Conservation (phyloP, 176 grass and related monocot species). For the Coix lacrymajobi region DNA sequence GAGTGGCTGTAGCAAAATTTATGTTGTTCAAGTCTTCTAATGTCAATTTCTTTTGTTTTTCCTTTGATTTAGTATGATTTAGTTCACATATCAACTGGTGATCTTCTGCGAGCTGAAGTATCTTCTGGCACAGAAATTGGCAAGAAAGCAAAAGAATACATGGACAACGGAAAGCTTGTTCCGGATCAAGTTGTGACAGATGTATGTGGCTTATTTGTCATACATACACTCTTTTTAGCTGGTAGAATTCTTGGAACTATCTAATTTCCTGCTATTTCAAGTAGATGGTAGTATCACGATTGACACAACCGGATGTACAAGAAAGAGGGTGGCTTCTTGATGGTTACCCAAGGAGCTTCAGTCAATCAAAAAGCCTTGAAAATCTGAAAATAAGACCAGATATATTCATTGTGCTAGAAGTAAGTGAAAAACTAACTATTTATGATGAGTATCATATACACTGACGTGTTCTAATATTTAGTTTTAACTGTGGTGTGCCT, state of each 20-base stretch:
- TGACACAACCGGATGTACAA: constrained; percentile 69
- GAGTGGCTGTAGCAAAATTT: background rate
- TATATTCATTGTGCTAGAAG: constrained; percentile 76
- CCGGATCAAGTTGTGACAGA: constrained; percentile 89
- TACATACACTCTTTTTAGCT: background rate
- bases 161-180: constrained; percentile 87
- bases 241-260: background rate
- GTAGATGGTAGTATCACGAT: constrained; percentile 77
- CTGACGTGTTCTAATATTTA: background rate
- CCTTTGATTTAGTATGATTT: constrained; percentile 60
- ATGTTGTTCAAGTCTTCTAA: constrained; percentile 14
- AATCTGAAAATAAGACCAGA: constrained; percentile 74
- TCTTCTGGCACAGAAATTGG: constrained; percentile 76
- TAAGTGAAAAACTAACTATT: constrained; percentile 40
- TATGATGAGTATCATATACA: background rate
- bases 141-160: constrained; percentile 87
- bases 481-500: background rate
- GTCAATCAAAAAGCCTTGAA: constrained; percentile 84
- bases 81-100: constrained; percentile 98
- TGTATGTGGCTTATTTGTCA: constrained; percentile 46
- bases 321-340: constrained; percentile 93
- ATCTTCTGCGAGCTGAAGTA: constrained; percentile 86
- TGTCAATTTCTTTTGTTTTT: background rate
- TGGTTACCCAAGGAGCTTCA: constrained; percentile 81
- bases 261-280: constrained; percentile 2